A percentile compares a stretch with the other conserved stretches of the same genome.
Conservation (phyloP, 495 filamentous ascomycete species). For the Aspergillus indologenus region DNA sequence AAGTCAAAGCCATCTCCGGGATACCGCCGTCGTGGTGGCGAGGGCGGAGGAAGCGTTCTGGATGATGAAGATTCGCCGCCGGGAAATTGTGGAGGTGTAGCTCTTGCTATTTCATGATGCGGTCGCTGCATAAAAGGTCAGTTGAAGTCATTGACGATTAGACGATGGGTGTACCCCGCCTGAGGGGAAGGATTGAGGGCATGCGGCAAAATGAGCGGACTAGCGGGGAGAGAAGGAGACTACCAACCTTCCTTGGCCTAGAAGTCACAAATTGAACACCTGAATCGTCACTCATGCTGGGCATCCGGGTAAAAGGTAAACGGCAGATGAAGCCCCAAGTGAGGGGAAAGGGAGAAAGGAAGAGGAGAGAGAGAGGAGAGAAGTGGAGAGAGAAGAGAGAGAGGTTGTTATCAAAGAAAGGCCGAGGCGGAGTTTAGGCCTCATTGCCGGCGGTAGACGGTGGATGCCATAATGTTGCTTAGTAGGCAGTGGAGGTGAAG, state of each 20-base stretch:
- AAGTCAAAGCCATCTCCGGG: constrained; percentile 50
- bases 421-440: constrained; percentile 2
- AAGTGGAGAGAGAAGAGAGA: constrained; percentile 1
- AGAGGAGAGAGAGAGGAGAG: constrained; percentile 8
- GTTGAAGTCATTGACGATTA: not conserved
- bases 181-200: constrained; percentile 1
- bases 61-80: constrained; percentile 23
- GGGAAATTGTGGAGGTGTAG: constrained; percentile 16
- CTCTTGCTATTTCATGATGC: constrained; percentile 38
- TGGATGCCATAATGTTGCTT: not conserved
- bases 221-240: constrained; percentile 1
- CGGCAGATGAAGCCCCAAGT: not conserved
- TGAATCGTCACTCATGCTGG: constrained; percentile 36
- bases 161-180: not conserved
- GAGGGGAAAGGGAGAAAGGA: not conserved
- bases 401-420: not conserved
- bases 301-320: not conserved
- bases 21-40: constrained; percentile 32
- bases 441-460: not conserved
- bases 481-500: not conserved
- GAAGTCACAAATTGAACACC: constrained; percentile 39
- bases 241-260: constrained; percentile 42
- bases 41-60: constrained; percentile 13
- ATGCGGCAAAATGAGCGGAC: not conserved
- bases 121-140: constrained; percentile 28